Evolutionary conservation across 106 monocot genomes (phyloP).

Genomic region (Dioscorea dumetorum): DNA sequence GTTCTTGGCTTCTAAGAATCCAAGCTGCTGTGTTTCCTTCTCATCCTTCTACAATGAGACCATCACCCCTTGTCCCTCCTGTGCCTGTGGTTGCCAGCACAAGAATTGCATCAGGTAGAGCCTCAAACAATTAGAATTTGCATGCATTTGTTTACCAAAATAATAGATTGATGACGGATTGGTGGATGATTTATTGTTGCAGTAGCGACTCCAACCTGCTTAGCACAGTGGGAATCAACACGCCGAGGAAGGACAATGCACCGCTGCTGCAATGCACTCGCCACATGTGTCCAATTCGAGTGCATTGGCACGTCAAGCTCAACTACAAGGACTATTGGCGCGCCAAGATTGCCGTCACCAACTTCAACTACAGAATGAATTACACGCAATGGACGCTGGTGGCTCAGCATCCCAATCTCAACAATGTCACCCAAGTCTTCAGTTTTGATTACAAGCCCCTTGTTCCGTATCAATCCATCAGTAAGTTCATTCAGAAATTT

Average conservation of each 20-base stretch:
- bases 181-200: constrained; percentile 4
- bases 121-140: not conserved
- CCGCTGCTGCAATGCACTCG: constrained; percentile 70
- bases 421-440: constrained; percentile 64
- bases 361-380: constrained; percentile 72
- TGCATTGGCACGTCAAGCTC: constrained; percentile 82
- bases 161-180: not conserved
- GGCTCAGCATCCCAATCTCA: constrained; percentile 64
- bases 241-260: constrained; percentile 42
- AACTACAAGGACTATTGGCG: constrained; percentile 88
- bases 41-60: constrained; percentile 76
- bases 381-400: constrained; percentile 79
- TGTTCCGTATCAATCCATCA: constrained; percentile 56
- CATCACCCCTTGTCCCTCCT: constrained; percentile 60
- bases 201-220: constrained; percentile 47
- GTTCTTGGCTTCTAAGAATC: constrained; percentile 53
- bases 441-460: constrained; percentile 74
- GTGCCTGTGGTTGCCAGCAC: constrained; percentile 69
- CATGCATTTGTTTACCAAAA: no score
- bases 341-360: constrained; percentile 58
- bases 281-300: constrained; percentile 73
- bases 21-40: constrained; percentile 68
- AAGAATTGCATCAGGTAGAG: constrained; percentile 67
- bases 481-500: constrained; percentile 26
- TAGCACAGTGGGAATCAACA: constrained; percentile 36